phyloP scores from a whole-genome alignment of 179 eudicot genomes.

The Amaranthus tricolor region DNA sequence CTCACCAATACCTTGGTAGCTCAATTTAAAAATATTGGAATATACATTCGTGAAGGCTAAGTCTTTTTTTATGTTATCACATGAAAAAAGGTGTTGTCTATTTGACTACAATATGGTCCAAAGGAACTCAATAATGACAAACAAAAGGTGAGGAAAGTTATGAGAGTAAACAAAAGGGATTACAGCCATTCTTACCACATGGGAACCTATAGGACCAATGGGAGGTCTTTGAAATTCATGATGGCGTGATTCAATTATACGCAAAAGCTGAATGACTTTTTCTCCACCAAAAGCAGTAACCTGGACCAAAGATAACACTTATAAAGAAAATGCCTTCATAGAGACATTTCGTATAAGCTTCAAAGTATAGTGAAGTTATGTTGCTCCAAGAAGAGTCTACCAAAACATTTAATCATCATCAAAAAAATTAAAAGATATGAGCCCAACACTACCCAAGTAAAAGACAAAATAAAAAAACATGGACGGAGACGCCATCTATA shows the following conservation, averaged over 20 bases:
- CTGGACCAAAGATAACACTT: constrained; percentile 33
- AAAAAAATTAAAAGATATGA: neutral
- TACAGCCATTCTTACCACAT: constrained; percentile 56
- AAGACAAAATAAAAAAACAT: neutral
- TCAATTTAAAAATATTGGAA: neutral
- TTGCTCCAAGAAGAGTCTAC: neutral
- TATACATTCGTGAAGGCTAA: neutral
- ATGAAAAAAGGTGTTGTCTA: neutral
- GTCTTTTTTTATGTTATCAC: neutral
- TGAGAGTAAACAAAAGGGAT: neutral
- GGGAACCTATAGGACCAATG: constrained; percentile 93
- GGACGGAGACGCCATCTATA: constrained; percentile 25
- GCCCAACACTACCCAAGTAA: constrained; percentile 3
- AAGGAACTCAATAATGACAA: neutral
- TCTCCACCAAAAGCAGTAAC: constrained; percentile 93
- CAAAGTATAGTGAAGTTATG: neutral
- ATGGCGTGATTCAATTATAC: constrained; percentile 67
- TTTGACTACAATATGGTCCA: neutral
- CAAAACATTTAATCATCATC: neutral
- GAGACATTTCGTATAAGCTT: neutral
- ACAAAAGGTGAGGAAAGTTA: neutral
- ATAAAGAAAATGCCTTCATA: neutral
- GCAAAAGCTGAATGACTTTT: constrained; percentile 63
- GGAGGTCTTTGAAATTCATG: constrained; percentile 70
- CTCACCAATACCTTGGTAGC: neutral